Percentiles rank a stretch among this genome's conserved stretches.
These are phyloP conservation scores for Paratinospora sagittata DNA, from an alignment of 164 flowering plant genomes.

Conservation along the genomic window DNA sequence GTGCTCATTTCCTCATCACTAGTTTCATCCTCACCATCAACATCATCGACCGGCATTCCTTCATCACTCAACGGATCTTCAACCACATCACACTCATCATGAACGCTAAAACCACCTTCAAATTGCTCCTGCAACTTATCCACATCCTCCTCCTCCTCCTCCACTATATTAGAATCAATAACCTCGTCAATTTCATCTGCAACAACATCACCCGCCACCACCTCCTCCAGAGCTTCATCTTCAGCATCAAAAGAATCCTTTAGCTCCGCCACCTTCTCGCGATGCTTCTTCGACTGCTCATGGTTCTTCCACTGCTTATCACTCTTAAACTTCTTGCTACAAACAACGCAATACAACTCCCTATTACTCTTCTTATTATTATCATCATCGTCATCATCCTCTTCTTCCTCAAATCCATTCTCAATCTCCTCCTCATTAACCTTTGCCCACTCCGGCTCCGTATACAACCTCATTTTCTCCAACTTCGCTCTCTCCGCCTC, in stretches of 20 bases:
- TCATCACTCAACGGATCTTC: slow-evolving; percentile 18
- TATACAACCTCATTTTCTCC: slow-evolving; percentile 56
- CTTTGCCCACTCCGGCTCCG: slow-evolving; percentile 87
- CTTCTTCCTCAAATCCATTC: slow-evolving; percentile 30
- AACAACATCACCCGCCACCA: slow-evolving; percentile 14
- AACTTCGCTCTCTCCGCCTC: slow-evolving; percentile 54
- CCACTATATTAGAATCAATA: slow-evolving; percentile 6
- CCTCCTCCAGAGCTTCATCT: slow-evolving; percentile 17
- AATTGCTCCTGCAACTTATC: slow-evolving; percentile 39
- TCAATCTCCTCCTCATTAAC: slow-evolving; percentile 40
- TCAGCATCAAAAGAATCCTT: slow-evolving; percentile 30
- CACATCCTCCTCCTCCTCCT: slow-evolving; percentile 25
- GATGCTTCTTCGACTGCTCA: slow-evolving; percentile 95
- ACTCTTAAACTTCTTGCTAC: slow-evolving; percentile 90
- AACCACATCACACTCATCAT: slow-evolving; percentile 21
- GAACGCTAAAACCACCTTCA: slow-evolving; percentile 25
- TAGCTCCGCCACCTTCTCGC: slow-evolving; percentile 73
- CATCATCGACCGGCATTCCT: slow-evolving; percentile 14
- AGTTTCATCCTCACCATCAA: slow-evolving; percentile 10
- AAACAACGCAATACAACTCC: slow-evolving; percentile 77
- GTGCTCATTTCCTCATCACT: slow-evolving; percentile 48
- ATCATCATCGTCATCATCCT: slow-evolving; percentile 24
- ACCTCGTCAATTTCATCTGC: slow-evolving; percentile 14
- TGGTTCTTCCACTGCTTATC: slow-evolving; percentile 99
- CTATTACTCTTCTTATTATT: slow-evolving; percentile 31